Evolutionary conservation across 371 early-diverging fungal genomes (phyloP), one percentile per base, ranked within the genome.

Genomic region (Basidiobolus heterosporus): DNA sequence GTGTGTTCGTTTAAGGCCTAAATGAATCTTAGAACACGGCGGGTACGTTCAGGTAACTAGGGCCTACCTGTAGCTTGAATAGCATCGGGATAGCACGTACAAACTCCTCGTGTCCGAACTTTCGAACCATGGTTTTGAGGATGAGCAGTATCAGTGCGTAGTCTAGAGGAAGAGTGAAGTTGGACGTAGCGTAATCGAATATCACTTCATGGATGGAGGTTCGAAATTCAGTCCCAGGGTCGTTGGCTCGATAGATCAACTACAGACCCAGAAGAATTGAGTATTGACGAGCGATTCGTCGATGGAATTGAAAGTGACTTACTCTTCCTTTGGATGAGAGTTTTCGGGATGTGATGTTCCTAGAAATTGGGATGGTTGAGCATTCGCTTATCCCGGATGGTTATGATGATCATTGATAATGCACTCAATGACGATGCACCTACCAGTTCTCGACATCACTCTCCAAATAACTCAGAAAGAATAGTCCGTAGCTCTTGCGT

Each of bases 31-130:
- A n/a, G n/a, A n/a, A n/a, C n/a, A n/a, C n/a, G n/a, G n/a, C n/a
- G n/a, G n/a, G n/a, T n/a, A n/a, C n/a, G n/a, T n/a, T n/a, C n/a
- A n/a, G n/a, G n/a, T n/a, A n/a, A n/a, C n/a, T n/a, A n/a, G n/a
- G 30, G 30, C 46, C 47, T 39, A 54, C 66, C 57, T 77, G 78
- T 18, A 79, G 49, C 35, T 71, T 65, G 55, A 82, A 80, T 0
- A 82, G 46, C 4, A 86, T 55, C 1, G 82, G 81, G 0, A 78
- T 55, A 0, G 70, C 69, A 8, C 69, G 61, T 54, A 75, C 69
- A 13, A 80, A 62, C 19, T 72, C 80, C 43, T 76, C 78, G 8
- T 63, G 63, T 19, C 69, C 67, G 49, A 77, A 77, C 4, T 63
- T 60, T 37, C 61, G 57, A 15, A 74, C 68, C 44, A 74, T 38